Evolutionary conservation across 2,329 filamentous ascomycete species (phyloP).

Genomic region (Seiridium unicorne): DNA sequence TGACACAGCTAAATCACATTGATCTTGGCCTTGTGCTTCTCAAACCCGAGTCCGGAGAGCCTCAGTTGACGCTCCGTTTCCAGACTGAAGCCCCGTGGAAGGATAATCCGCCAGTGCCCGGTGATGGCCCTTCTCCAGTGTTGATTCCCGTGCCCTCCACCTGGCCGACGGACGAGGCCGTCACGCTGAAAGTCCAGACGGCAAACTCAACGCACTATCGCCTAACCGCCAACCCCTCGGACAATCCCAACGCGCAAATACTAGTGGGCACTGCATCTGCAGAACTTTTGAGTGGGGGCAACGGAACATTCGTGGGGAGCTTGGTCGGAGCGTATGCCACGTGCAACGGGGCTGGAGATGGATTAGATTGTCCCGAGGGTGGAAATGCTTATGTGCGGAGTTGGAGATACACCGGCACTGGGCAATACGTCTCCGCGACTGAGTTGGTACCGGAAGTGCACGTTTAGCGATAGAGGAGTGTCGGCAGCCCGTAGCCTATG

Average conservation of each 20-base stretch:
- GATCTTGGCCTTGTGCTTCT: conserved; percentile 20
- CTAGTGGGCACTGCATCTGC: conserved; percentile 25
- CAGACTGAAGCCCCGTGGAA: conserved; percentile 18
- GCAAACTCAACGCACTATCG: conserved; percentile 27
- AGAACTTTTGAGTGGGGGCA: conserved; percentile 28
- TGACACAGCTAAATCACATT: conserved; percentile 25
- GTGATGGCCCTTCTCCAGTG: conserved; percentile 15
- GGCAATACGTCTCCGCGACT: conserved; percentile 22
- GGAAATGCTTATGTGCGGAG: conserved; percentile 26
- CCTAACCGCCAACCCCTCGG: conserved; percentile 22
- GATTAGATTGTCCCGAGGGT: conserved; percentile 23
- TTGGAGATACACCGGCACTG: conserved; percentile 22
- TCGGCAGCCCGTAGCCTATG: too few relatives aligned
- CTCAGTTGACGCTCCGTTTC: conserved; percentile 21
- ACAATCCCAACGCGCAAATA: conserved; percentile 13
- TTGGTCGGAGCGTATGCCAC: conserved; percentile 34
- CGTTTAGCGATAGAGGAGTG: not conserved
- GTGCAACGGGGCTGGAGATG: conserved; percentile 31
- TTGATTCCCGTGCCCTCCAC: conserved; percentile 18
- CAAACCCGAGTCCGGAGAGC: not conserved
- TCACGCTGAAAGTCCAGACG: conserved; percentile 27
- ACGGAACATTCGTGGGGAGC: conserved; percentile 30
- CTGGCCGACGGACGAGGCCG: conserved; percentile 19
- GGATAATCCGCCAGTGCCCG: conserved; percentile 3
- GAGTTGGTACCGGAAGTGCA: conserved; percentile 11